Percentiles rank a stretch among this genome's conserved stretches.
Evolutionary conservation across 2,329 filamentous ascomycete species (phyloP).

Genomic region (Aspergillus fumigatus): DNA sequence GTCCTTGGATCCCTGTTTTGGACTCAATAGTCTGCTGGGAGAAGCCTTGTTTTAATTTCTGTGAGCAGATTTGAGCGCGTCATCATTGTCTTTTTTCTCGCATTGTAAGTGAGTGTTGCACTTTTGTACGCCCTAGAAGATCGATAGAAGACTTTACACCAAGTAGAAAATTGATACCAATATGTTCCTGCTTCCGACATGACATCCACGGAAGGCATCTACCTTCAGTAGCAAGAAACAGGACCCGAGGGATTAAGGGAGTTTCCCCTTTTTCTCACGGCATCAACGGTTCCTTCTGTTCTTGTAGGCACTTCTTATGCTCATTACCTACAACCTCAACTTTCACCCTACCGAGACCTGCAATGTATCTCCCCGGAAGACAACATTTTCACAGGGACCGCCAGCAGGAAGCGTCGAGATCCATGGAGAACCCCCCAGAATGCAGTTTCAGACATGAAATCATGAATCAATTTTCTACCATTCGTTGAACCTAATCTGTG

Average conservation of each 20-base stretch:
- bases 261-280: too few species aligned
- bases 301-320: neutral
- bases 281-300: neutral
- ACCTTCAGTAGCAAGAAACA: neutral
- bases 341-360: neutral
- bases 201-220: neutral
- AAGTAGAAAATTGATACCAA: conserved; percentile 22
- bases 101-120: neutral
- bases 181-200: conserved; percentile 2
- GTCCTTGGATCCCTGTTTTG: neutral
- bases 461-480: neutral
- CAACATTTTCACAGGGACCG: neutral
- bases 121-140: conserved; percentile 12
- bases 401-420: neutral
- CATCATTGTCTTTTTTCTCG: neutral
- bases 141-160: conserved; percentile 18
- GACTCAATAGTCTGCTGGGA: neutral
- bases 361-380: neutral
- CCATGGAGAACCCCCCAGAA: too few species aligned
- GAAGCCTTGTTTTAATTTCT: neutral
- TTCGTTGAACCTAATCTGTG: neutral
- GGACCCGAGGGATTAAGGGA: neutral
- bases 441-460: neutral
- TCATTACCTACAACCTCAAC: neutral
- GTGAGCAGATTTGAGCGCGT: neutral